Conservation (phyloP, 2,329 filamentous ascomycete species). For the Neofusicoccum parvum region DNA sequence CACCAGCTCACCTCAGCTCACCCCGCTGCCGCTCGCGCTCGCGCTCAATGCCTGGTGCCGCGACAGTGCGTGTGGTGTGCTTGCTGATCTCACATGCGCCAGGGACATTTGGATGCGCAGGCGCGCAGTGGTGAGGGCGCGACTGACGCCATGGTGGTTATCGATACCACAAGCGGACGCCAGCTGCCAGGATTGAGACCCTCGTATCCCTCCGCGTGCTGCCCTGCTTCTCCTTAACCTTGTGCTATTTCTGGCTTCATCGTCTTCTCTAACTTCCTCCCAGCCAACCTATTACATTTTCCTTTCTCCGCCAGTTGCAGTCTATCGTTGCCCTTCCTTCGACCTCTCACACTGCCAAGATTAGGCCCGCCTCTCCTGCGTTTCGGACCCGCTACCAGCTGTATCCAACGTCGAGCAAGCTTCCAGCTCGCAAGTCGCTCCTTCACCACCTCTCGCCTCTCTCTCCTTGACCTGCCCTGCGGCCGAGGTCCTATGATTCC, state of each 20-base stretch:
- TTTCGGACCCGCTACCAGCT: not conserved
- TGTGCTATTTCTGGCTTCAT: conserved; percentile 9
- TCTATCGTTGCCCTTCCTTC: not conserved
- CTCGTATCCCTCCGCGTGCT: not conserved
- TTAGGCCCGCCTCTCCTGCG: not conserved
- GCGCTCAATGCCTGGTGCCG: too few species aligned
- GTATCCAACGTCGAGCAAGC: not conserved
- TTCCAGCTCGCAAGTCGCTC: not conserved
- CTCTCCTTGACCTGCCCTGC: not conserved
- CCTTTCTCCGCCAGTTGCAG: not conserved
- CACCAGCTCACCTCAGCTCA: too few species aligned
- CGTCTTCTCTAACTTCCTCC: not conserved
- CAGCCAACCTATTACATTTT: not conserved
- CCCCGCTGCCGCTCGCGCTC: too few species aligned
- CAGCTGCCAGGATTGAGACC: not conserved
- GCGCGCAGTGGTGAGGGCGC: conserved; percentile 1
- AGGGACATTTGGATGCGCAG: conserved; percentile 2
- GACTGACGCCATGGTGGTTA: conserved; percentile 12
- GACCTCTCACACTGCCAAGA: not conserved
- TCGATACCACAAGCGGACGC: conserved; percentile 17
- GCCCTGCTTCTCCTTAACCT: conserved; percentile 11
- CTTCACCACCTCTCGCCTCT: not conserved
- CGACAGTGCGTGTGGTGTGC: too few species aligned
- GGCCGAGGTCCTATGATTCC: not conserved
- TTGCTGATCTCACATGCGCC: too few species aligned